These are phyloP conservation scores for Aspergillus fumigatiaffinis DNA, from an alignment of 2,329 filamentous ascomycete genomes.

Conservation along the genomic window DNA sequence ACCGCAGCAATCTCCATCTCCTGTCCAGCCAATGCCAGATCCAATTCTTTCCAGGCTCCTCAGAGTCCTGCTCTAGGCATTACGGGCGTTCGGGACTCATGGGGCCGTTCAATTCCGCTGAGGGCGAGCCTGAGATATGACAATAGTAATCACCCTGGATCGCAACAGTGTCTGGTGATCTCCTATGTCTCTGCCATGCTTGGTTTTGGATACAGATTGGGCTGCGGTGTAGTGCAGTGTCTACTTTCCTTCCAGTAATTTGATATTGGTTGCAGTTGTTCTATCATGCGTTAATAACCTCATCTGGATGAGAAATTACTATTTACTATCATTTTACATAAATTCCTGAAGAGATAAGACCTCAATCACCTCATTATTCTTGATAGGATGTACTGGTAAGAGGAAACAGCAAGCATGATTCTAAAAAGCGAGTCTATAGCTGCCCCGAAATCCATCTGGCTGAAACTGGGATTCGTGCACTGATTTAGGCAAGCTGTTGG, in stretches of 20 bases:
- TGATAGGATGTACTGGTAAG: too few species aligned
- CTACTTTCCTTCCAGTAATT: background rate
- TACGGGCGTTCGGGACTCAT: background rate
- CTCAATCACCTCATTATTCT: too few species aligned
- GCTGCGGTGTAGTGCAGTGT: background rate
- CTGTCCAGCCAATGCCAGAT: background rate
- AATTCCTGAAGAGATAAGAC: background rate
- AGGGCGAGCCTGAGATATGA: background rate
- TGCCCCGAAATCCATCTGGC: too few species aligned
- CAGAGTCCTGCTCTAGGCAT: background rate
- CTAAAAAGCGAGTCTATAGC: too few species aligned
- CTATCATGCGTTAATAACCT: background rate
- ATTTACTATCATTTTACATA: background rate
- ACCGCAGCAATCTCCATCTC: background rate
- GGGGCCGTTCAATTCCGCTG: too few species aligned
- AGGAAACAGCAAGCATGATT: too few species aligned
- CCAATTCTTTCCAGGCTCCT: background rate
- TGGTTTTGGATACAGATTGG: background rate
- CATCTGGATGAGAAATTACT: background rate
- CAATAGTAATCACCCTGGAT: background rate
- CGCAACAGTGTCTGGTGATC: background rate
- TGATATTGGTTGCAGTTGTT: background rate
- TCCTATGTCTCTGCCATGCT: background rate
- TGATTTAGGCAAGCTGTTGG: too few species aligned
- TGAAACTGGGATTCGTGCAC: too few species aligned